Percentiles rank a stretch among this genome's conserved stretches.
phyloP scores from a whole-genome alignment of 1,284 basidiomycete species.

The Cutaneotrichosporon sp. region DNA sequence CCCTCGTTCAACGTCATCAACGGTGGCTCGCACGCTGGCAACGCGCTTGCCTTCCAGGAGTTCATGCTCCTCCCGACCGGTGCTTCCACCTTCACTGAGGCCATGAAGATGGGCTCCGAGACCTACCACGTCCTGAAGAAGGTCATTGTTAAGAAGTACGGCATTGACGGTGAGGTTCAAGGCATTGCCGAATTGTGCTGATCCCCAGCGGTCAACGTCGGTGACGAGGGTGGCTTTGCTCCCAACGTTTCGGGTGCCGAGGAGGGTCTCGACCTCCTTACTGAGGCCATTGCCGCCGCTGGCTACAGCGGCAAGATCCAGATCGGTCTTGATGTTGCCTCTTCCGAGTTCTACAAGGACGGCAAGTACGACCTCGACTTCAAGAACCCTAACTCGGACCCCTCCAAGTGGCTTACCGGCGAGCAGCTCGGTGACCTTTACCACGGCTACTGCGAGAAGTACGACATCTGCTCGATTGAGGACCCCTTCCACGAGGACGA shows the following conservation, averaged over 20 bases:
- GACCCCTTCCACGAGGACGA: conserved; percentile 99
- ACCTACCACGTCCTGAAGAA: conserved; percentile 98
- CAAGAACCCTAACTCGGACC: conserved; percentile 96
- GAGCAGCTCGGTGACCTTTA: conserved; percentile 91
- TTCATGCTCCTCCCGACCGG: conserved; percentile 99
- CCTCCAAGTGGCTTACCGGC: conserved; percentile 83
- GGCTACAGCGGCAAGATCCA: conserved; percentile 98
- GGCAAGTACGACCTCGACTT: conserved; percentile 99
- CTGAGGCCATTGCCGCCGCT: conserved; percentile 93
- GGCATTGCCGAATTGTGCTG: neutral
- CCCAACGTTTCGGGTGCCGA: conserved; percentile 97
- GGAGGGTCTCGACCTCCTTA: conserved; percentile 93
- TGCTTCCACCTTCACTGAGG: conserved; percentile 85
- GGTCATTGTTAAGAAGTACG: conserved; percentile 99
- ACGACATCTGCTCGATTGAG: conserved; percentile 96
- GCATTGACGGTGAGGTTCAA: conserved; percentile 66
- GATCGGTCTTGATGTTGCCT: conserved; percentile 98
- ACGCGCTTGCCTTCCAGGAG: conserved; percentile 99
- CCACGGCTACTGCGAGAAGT: conserved; percentile 77
- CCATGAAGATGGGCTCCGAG: conserved; percentile 98
- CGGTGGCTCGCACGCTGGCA: conserved; percentile 98
- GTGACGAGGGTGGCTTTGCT: conserved; percentile 99
- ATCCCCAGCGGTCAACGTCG: conserved; percentile 76
- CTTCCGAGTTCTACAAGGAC: conserved; percentile 99
- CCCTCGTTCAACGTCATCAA: conserved; percentile 99